phyloP scores from a whole-genome alignment of 805 yeast species.

The Teunomyces barrocoloradensis region DNA sequence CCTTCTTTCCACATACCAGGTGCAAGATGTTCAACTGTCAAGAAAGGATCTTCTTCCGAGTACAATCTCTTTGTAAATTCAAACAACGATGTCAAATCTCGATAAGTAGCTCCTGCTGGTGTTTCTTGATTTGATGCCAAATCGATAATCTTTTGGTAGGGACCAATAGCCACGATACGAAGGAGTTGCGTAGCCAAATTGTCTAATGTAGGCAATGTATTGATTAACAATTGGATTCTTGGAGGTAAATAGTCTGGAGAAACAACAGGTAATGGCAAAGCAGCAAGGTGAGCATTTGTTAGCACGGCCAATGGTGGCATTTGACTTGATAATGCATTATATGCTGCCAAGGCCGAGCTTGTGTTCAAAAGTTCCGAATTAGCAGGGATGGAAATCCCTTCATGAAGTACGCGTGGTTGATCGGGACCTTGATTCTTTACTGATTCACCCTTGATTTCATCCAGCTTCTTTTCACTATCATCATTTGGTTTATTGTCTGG shows the following conservation, averaged over 20 bases:
- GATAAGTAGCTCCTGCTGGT: constrained; percentile 64
- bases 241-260: constrained; percentile 58
- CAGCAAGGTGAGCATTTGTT: constrained; percentile 53
- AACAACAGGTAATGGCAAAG: constrained; percentile 56
- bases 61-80: constrained; percentile 74
- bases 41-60: constrained; percentile 67
- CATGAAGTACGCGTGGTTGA: constrained; percentile 9
- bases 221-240: constrained; percentile 61
- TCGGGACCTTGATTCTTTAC: neutral
- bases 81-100: constrained; percentile 69
- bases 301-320: constrained; percentile 32
- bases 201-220: constrained; percentile 74
- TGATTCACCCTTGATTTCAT: neutral
- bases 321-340: constrained; percentile 39
- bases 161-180: constrained; percentile 66
- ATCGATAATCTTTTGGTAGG: constrained; percentile 72
- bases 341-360: constrained; percentile 40
- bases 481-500: neutral
- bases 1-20: constrained; percentile 71
- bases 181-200: constrained; percentile 79
- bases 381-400: constrained; percentile 31
- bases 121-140: constrained; percentile 64
- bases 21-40: constrained; percentile 66
- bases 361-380: constrained; percentile 42
- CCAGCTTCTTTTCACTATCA: constrained; percentile 1